Percentiles rank a stretch among this genome's conserved stretches.
Evolutionary conservation across 2,329 filamentous ascomycete genomes (phyloP).

Genomic region (Periconia sp.): DNA sequence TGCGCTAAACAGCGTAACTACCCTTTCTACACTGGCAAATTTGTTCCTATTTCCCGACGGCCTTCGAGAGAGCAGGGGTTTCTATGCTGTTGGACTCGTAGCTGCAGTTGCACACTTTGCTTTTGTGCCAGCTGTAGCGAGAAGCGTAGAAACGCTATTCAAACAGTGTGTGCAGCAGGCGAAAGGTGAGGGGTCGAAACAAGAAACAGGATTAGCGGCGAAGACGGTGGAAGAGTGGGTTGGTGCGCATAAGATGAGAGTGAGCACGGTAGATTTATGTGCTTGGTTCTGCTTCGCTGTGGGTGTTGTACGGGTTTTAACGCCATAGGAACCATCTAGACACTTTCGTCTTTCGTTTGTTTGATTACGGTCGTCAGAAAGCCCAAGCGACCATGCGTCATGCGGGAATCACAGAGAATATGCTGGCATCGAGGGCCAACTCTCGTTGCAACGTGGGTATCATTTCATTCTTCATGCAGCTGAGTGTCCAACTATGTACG

Average conservation of each 20-base stretch:
- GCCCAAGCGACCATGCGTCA: no score
- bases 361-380: no score
- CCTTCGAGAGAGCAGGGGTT: conserved; percentile 5
- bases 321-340: no score
- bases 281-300: conserved; percentile 27
- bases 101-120: conserved; percentile 26
- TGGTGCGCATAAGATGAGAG: conserved; percentile 23
- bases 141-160: conserved; percentile 18
- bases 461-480: no score
- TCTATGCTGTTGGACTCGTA: conserved; percentile 19
- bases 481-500: no score
- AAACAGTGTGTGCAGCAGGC: conserved; percentile 15
- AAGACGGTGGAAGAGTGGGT: conserved; percentile 25
- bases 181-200: conserved; percentile 1
- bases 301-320: conserved; percentile 17
- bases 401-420: no score
- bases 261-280: conserved; percentile 28
- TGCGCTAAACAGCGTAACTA: conserved; percentile 22
- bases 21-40: conserved; percentile 18
- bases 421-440: no score
- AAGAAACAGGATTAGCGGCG: conserved; percentile 11
- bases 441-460: no score
- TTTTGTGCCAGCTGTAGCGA: conserved; percentile 24
- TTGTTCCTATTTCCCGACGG: conserved; percentile 12
- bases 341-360: no score